Base-by-base conservation (phyloP, 352 stramenopile species). In the Halophytophthora batemanensis region DNA sequence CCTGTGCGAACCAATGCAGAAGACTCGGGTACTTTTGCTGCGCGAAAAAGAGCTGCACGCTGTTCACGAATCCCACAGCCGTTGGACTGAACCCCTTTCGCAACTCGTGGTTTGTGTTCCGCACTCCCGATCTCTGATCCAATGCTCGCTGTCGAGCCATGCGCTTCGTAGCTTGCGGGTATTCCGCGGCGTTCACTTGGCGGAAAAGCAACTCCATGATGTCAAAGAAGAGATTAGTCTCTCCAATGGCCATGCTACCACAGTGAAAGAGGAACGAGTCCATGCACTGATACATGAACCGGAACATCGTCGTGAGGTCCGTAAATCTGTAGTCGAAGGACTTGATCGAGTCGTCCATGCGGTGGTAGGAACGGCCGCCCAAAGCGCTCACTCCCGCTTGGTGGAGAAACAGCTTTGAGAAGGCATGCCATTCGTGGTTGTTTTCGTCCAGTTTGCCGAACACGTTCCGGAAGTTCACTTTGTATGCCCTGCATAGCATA, bases 241-340 rank as follows among this genome's bases (percentile, higher is more conserved):
- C 66, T 10, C 82, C 82, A 37, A 88, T 90, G 12, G 82, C 80
- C 79, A 93, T 87, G 15, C 72, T 66, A 13, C 82, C 75, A 45
- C 80, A 93, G 41, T 91, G 54, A 45, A 81, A 90, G 6, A 93
- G 57, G 43, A 93, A 86, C 19, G 66, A 52, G 42, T 93, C 80
- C 31, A 90, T 72, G 52, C 80, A 90, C 50, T 83, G 76, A 45
- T 93, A 93, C 80, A 86, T 89, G 41, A 93, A 89, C 60, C 71
- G 76, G 50, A 89, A 87, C 47, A 89, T 77, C 17, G 82, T 70
- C 8, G 56, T 71, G 21, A 70, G 28, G 21, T 67, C 58, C 18
- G 59, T 58, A 17, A 72, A 48, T 33, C 56, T 57, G 14, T 64
- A 44, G 7, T 60, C 61, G 45, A 64, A 64, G 12, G 36, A 56